Percentiles rank a stretch among this genome's conserved stretches.
phyloP scores from a whole-genome alignment of 805 yeast genomes.

The Myxozyma vanderwaltii region DNA sequence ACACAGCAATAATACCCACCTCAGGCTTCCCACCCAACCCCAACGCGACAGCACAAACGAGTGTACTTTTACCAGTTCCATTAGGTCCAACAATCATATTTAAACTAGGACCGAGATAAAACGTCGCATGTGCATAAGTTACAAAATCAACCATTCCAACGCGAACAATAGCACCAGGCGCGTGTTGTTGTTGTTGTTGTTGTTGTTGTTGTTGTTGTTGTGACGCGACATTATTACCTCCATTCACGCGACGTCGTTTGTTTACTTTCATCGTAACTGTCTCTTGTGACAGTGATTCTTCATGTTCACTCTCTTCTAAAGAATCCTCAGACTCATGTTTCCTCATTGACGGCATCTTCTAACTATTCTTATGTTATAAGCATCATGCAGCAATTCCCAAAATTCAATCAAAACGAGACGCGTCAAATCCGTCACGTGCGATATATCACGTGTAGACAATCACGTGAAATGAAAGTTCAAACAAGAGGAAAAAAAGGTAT shows the following conservation, averaged over 20 bases:
- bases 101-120: conserved; percentile 73
- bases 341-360: not conserved
- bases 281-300: too few relatives aligned
- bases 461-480: too few relatives aligned
- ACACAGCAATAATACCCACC: conserved; percentile 25
- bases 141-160: conserved; percentile 64
- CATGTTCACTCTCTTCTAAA: too few relatives aligned
- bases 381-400: too few relatives aligned
- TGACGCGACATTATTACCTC: not conserved
- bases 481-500: too few relatives aligned
- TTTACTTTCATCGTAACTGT: not conserved
- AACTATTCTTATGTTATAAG: not conserved
- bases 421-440: too few relatives aligned
- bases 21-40: conserved; percentile 82
- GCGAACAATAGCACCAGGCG: conserved; percentile 53
- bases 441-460: too few relatives aligned
- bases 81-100: conserved; percentile 96
- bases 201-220: not conserved
- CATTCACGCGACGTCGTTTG: conserved; percentile 4
- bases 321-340: not conserved
- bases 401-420: too few relatives aligned
- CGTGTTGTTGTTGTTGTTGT: conserved; percentile 33
- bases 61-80: conserved; percentile 93
- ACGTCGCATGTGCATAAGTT: conserved; percentile 64
- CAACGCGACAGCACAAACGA: conserved; percentile 89